Conservation (phyloP, 352 stramenopile genomes). For the Phytophthora tentaculata region DNA sequence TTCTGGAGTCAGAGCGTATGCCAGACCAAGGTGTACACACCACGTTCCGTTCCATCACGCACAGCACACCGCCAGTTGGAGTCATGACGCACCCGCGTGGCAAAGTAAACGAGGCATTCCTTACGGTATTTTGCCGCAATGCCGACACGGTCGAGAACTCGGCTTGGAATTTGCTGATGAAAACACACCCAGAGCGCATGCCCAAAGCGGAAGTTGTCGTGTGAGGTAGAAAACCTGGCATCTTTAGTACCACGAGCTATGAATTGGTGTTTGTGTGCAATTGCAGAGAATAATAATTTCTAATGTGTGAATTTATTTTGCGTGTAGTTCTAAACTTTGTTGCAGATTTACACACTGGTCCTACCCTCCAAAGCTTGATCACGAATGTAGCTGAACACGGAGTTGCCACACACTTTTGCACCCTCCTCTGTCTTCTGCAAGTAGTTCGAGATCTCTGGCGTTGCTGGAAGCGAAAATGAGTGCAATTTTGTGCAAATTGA, state of each 20-base stretch:
- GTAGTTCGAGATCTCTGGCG: slow-evolving; percentile 33
- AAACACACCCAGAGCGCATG: slow-evolving; percentile 52
- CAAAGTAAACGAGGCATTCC: slow-evolving; percentile 79
- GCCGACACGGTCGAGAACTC: slow-evolving; percentile 76
- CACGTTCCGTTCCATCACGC: slow-evolving; percentile 70
- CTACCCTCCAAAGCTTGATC: slow-evolving; percentile 20
- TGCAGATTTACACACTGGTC: slow-evolving; percentile 14
- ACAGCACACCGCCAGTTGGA: slow-evolving; percentile 68
- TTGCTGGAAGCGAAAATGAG: slow-evolving; percentile 26
- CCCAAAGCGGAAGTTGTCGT: slow-evolving; percentile 36
- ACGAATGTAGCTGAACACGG: slow-evolving; percentile 54
- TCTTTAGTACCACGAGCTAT: slow-evolving; percentile 6
- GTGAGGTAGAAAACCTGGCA: too few species aligned
- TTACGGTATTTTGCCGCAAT: slow-evolving; percentile 81
- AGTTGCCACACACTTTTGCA: slow-evolving; percentile 42
- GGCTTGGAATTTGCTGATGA: slow-evolving; percentile 59
- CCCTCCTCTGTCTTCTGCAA: slow-evolving; percentile 34
- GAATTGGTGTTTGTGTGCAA: slow-evolving; percentile 1
- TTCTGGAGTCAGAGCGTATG: slow-evolving; percentile 62
- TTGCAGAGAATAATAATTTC: slow-evolving; percentile 24
- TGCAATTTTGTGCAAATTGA: slow-evolving; percentile 44
- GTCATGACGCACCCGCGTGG: slow-evolving; percentile 71
- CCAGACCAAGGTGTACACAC: slow-evolving; percentile 60
- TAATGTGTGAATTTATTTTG: slow-evolving; percentile 32
- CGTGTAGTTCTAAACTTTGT: not conserved